These are phyloP conservation scores for Margaritispora aquatica DNA, from an alignment of 495 filamentous ascomycete genomes.

Conservation along the genomic window DNA sequence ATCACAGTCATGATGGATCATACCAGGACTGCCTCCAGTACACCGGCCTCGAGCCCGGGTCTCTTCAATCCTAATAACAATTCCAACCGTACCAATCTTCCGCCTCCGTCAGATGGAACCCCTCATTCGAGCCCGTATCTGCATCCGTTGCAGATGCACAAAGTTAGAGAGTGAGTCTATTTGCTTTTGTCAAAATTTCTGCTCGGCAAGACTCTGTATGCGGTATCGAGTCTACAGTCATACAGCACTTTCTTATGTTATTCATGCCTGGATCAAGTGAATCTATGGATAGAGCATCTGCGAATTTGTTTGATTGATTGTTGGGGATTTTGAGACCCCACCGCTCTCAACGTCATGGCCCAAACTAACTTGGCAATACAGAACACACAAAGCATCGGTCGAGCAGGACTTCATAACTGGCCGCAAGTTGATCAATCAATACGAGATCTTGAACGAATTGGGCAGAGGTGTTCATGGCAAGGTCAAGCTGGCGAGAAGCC, in stretches of 20 bases:
- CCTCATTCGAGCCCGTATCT: conserved; percentile 25
- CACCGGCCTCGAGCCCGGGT: conserved; percentile 26
- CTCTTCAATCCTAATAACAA: conserved; percentile 21
- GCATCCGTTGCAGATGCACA: conserved; percentile 28
- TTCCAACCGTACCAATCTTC: conserved; percentile 4
- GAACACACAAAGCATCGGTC: conserved; percentile 81
- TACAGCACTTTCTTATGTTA: too few relatives aligned
- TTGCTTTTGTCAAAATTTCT: neutral
- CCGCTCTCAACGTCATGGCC: neutral
- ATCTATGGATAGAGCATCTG: too few relatives aligned
- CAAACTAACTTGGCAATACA: conserved; percentile 25
- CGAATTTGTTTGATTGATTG: too few relatives aligned
- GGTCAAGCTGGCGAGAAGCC: conserved; percentile 84
- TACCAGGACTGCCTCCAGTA: conserved; percentile 19
- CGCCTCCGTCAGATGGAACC: conserved; percentile 20
- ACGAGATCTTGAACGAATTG: conserved; percentile 93
- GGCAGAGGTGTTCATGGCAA: conserved; percentile 95
- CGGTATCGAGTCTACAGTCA: too few relatives aligned
- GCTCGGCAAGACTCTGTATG: neutral
- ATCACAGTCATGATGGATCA: conserved; percentile 19
- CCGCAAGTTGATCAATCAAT: conserved; percentile 93
- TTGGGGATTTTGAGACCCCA: too few relatives aligned
- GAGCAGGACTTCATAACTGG: conserved; percentile 83
- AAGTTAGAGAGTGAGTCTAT: conserved; percentile 42
- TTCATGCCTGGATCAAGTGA: too few relatives aligned